Conservation (phyloP, 306 rosid species). For the Bauhinia variegata region DNA sequence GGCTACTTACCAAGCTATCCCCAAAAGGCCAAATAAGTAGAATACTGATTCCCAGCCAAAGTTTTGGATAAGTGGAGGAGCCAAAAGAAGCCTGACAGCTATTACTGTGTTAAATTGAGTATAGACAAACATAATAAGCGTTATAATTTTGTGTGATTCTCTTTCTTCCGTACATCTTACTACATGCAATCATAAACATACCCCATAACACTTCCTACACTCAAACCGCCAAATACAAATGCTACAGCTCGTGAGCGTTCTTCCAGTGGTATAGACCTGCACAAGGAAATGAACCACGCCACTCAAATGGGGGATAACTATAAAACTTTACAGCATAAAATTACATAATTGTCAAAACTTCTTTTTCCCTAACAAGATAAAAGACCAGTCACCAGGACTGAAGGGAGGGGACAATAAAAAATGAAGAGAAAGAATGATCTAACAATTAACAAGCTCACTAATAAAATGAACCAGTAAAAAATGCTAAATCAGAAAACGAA, state of each 20-base stretch:
- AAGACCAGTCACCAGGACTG: not conserved
- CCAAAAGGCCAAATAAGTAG: conserved; percentile 77
- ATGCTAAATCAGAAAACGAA: conserved; percentile 11
- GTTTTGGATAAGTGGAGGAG: conserved; percentile 90
- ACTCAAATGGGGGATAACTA: conserved; percentile 32
- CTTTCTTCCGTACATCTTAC: conserved; percentile 1
- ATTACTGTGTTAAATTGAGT: conserved; percentile 36
- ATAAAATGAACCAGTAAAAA: conserved; percentile 17
- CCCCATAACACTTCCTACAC: conserved; percentile 98
- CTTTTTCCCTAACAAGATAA: conserved; percentile 4
- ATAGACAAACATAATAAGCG: conserved; percentile 20
- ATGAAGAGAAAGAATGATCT: not conserved
- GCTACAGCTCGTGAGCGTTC: conserved; percentile 99
- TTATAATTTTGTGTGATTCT: not conserved
- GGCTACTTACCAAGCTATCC: conserved; percentile 81
- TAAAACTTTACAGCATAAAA: conserved; percentile 9
- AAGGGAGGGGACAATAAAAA: too few relatives aligned
- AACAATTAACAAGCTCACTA: conserved; percentile 17
- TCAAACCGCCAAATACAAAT: conserved; percentile 95
- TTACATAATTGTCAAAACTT: conserved; percentile 6
- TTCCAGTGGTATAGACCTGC: conserved; percentile 89
- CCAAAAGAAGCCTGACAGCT: conserved; percentile 80
- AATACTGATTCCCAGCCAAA: conserved; percentile 95
- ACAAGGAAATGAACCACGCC: conserved; percentile 30
- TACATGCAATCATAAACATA: conserved; percentile 42